A percentile compares a stretch with the other conserved stretches of the same genome.
Conservation (phyloP, 2,329 filamentous ascomycete species). For the Pyrenophora graminea region DNA sequence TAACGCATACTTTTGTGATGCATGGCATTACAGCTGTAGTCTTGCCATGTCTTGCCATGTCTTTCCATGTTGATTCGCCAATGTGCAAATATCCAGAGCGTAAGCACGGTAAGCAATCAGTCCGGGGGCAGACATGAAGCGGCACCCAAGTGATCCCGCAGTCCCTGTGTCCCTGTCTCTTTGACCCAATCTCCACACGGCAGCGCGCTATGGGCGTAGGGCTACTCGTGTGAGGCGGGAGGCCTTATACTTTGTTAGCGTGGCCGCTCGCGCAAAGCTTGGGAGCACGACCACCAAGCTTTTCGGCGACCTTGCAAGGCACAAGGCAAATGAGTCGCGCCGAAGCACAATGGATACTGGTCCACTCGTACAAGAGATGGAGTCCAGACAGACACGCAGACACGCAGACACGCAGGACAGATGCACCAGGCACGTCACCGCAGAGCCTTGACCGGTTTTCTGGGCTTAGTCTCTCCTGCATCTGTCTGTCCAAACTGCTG, state of each 20-base stretch:
- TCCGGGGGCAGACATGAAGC: slow-evolving; percentile 30
- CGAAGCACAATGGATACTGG: slow-evolving; percentile 1
- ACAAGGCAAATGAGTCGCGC: slow-evolving; percentile 19
- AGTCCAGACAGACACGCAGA: neutral
- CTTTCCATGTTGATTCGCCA: slow-evolving; percentile 29
- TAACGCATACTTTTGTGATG: slow-evolving; percentile 11
- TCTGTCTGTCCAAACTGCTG: slow-evolving; percentile 3
- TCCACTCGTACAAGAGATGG: slow-evolving; percentile 3
- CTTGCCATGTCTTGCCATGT: neutral
- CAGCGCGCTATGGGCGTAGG: slow-evolving; percentile 26
- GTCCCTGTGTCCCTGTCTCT: slow-evolving; percentile 12
- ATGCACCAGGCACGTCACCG: slow-evolving; percentile 18
- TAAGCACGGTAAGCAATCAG: slow-evolving; percentile 43
- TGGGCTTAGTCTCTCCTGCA: slow-evolving; percentile 19
- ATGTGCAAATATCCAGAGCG: slow-evolving; percentile 28
- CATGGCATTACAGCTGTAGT: slow-evolving; percentile 10
- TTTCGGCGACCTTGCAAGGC: slow-evolving; percentile 26
- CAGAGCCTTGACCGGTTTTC: slow-evolving; percentile 18
- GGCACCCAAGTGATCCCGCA: slow-evolving; percentile 28
- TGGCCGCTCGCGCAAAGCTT: slow-evolving; percentile 30
- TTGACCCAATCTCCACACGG: slow-evolving; percentile 43
- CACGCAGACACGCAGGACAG: slow-evolving; percentile 5
- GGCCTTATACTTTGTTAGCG: slow-evolving; percentile 30
- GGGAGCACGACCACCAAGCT: slow-evolving; percentile 39
- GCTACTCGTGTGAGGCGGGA: slow-evolving; percentile 32